Evolutionary conservation across 2,329 filamentous ascomycete genomes (phyloP), one percentile per base, ranked within the genome.

Genomic region (Penicillium sp.): DNA sequence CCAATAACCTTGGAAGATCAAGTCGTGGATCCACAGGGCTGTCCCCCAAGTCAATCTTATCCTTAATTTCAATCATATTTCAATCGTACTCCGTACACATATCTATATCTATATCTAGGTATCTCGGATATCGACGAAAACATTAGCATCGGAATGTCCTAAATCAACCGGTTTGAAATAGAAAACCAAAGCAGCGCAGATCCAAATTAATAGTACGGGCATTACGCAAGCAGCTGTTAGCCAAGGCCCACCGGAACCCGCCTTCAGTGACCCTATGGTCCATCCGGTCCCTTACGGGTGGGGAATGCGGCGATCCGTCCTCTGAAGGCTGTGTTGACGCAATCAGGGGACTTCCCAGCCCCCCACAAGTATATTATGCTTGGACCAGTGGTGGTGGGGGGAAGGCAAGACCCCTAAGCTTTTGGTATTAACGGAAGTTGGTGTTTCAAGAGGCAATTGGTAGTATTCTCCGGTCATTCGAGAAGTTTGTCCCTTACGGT

Each of bases 151-250:
- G 24, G 43, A 34, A 46, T 46, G 24, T 28, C 9, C n/a, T 32
- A 31, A 43, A 22, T 31, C 35, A 47, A 43, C 47, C 31, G 45
- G 45, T 55, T 57, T 57, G 54, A 53, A 49, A 54, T 54, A 53
- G 35, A 54, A 53, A 42, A 34, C 49, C 53, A 51, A 54, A 56
- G 51, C 55, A 39, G 41, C 22, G 63, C 53, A 63, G 64, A 67
- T 67, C 65, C 54, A 61, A 65, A 66, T 65, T 61, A 64, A 60
- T 54, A 54, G 39, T 54, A 55, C 38, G 34, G 43, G 58, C 63
- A 66, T 68, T 68, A 68, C 65, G 65, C 65, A 68, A 68, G 65
- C 65, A 63, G 58, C 57, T 54, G 47, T 53, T 51, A 52, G 61
- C 57, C 56, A 59, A 57, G 65, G 48, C 58, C 60, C 61, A 63